Evolutionary conservation across 306 rosid genomes (phyloP), one percentile per base, ranked within the genome.

Genomic region (Ceratonia siliqua): DNA sequence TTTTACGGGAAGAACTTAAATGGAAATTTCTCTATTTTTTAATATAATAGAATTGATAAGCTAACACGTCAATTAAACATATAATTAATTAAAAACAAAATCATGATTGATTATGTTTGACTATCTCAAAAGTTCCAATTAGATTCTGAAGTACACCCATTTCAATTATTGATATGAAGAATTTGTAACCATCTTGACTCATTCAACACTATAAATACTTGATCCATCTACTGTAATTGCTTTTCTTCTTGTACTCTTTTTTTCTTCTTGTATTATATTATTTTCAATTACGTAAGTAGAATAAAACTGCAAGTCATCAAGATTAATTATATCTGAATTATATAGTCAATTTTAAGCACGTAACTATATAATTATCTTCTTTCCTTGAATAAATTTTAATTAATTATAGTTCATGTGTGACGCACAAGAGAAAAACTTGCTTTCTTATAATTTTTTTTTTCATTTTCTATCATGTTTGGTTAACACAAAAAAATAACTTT

Each of bases 81-180:
- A 61, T 27, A 66, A 28, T 28, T 27, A 66, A 28, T 28, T 76
- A 67, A 36, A 67, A 48, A 28, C 25, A 38, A 65, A 65, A 53
- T 22, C 58, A 30, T 52, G 24, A 17, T n/a, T 43, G 6, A 43
- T 76, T 38, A 65, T 20, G 72, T 17, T 50, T 78, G 56, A 78
- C 49, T 62, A 21, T 50, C 15, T 36, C 32, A 65, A 53, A 66
- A 46, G 20, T 53, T 54, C 14, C 18, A 36, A 38, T 25, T 21
- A 15, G 49, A 33, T 61, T 61, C 45, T 32, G 7, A 73, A 20
- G 48, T 14, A 4, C 1, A 0, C 15, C 22, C 8, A 24, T 43
- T 17, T 41, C 41, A 50, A 69, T 25, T 18, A 59, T 58, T 68
- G 64, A 69, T 21, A 8, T 9, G 32, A 17, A 27, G 30, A 30